A percentile compares a stretch with the other conserved stretches of the same genome.
phyloP scores from a whole-genome alignment of 139 green algal genomes.

The Volvox africanus region DNA sequence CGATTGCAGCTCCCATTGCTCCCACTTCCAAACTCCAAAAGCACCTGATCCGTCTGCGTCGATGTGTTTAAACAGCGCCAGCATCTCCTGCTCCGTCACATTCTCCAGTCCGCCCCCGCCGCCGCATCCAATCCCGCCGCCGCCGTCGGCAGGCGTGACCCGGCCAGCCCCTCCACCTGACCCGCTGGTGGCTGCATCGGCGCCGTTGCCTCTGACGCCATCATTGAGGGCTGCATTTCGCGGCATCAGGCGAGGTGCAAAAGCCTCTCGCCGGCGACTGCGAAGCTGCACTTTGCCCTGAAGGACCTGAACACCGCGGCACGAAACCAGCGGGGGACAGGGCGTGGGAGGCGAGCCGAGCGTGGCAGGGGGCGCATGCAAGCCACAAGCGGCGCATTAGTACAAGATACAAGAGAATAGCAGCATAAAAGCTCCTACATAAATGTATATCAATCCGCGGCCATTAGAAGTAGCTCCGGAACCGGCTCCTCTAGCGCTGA shows the following conservation, averaged over 20 bases:
- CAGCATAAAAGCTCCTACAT: too few species aligned
- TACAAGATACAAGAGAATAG: too few species aligned
- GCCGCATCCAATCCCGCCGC: neutral
- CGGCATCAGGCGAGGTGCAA: neutral
- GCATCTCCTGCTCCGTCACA: conserved; percentile 60
- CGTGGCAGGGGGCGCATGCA: neutral
- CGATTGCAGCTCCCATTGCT: too few species aligned
- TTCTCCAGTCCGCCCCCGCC: neutral
- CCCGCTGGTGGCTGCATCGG: neutral
- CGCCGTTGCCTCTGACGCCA: neutral
- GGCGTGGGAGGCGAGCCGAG: neutral
- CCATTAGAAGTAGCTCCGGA: neutral
- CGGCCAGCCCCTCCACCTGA: neutral
- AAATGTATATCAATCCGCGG: conserved; percentile 22
- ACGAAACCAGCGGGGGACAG: neutral
- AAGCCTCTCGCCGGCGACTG: conserved; percentile 13
- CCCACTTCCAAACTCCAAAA: neutral
- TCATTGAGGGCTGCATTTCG: neutral
- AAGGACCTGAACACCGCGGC: conserved; percentile 45
- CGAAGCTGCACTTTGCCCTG: conserved; percentile 47
- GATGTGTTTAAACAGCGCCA: conserved; percentile 60
- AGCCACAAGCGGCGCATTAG: too few species aligned
- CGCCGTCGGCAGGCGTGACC: neutral
- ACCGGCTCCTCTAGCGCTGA: neutral
- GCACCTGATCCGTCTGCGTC: conserved; percentile 62